Base-by-base conservation (phyloP, 1,284 basidiomycete species). In the Tylopilus sp. region DNA sequence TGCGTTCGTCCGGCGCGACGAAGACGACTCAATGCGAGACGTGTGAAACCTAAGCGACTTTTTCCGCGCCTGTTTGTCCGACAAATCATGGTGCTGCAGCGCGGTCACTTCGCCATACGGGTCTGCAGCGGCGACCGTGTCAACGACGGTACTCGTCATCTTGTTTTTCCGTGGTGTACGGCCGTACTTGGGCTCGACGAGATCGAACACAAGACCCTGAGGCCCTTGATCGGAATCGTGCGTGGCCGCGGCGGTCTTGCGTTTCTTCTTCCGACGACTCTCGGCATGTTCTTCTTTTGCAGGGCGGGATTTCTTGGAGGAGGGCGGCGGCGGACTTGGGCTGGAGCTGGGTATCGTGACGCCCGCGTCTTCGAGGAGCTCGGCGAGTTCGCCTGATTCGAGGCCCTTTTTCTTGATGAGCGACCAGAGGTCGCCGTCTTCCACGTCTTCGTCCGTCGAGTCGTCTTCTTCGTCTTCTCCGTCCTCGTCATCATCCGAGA, bases 31-130 rank as follows among this genome's bases (percentile, higher is more conserved):
- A 57, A 92, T 89, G 64, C 85, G 85, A 43, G 90, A 83, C 0
- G 88, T 88, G 65, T 96, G 85, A 84, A 98, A 98, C 29, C 88
- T 86, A 22, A 98, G 79, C 10, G 89, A 81, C 66, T 85, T 85
- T 60, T 85, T 88, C 53, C 88, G 84, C 7, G 86, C 84, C 35
- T 76, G 81, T 71, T 97, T 97, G 74, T 97, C 94, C 11, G 78
- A 80, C 7, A 83, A 80, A 62, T 97, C 95, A 15, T 83, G 81
- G 24, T 80, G 73, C 51, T 83, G 78, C 19, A 98, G 80, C 13
- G 81, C 71, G 2, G 81, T 83, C 10, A 83, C 78, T 66, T 98
- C 94, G 50, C 93, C 90, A 61, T 84, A 91, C 7, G 81, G 77
- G 66, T 90, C 86, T 10, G 72, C 67, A 7, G 70, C 63, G 20